These are phyloP conservation scores for Thalassiosira hispida DNA, from an alignment of 352 stramenopile genomes.

Conservation along the genomic window DNA sequence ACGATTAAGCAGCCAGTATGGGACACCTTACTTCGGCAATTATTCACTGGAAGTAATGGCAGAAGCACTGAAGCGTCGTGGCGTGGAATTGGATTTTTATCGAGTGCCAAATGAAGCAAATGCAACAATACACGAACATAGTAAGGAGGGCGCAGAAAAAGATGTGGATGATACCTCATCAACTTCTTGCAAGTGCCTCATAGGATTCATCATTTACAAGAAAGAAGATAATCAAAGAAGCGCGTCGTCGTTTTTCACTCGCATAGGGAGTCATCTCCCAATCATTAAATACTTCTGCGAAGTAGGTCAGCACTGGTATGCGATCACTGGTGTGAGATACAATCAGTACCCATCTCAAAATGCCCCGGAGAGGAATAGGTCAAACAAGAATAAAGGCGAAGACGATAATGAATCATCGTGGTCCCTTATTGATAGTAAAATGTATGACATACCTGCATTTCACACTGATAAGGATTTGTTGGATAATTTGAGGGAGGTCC, in stretches of 20 bases:
- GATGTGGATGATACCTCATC: background rate
- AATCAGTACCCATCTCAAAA: constrained; percentile 3
- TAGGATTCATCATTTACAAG: constrained; percentile 55
- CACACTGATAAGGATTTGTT: constrained; percentile 27
- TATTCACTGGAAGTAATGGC: constrained; percentile 47
- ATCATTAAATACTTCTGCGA: constrained; percentile 35
- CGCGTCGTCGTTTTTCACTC: constrained; percentile 23
- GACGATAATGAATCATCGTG: constrained; percentile 19
- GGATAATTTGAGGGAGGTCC: constrained; percentile 21
- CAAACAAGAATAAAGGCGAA: background rate
- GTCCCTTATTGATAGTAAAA: constrained; percentile 50
- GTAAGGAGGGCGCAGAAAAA: background rate
- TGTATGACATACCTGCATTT: constrained; percentile 18
- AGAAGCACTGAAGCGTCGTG: constrained; percentile 34
- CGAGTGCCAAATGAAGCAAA: constrained; percentile 16
- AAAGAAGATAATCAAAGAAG: constrained; percentile 14
- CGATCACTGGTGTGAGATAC: constrained; percentile 43
- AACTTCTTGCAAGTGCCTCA: background rate
- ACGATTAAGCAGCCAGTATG: constrained; percentile 34
- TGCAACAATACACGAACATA: background rate
- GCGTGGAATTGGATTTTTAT: constrained; percentile 46
- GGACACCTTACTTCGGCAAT: constrained; percentile 40
- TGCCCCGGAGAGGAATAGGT: background rate
- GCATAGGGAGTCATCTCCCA: constrained; percentile 35
- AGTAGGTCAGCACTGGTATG: constrained; percentile 46